Percentiles rank a stretch among this genome's conserved stretches.
phyloP scores from a whole-genome alignment of 73 alveolate genomes.

The Paramecium bursaria region DNA sequence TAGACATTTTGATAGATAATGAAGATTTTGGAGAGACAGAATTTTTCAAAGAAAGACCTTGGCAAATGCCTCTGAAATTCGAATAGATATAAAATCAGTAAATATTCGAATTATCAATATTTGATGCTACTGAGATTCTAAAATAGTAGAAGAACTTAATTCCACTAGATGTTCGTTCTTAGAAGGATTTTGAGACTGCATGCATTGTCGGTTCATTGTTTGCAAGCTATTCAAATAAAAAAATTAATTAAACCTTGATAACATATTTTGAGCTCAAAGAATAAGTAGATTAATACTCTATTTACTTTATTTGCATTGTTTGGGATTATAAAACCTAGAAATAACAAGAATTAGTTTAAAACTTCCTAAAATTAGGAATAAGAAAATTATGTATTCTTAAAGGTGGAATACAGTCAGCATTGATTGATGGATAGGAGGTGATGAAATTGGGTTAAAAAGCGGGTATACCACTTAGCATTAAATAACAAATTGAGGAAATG shows the following conservation, averaged over 20 bases:
- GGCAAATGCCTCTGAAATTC: slow-evolving; percentile 46
- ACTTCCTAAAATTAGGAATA: not conserved
- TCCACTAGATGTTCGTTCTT: slow-evolving; percentile 16
- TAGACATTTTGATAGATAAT: slow-evolving; percentile 12
- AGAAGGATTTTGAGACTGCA: slow-evolving; percentile 12
- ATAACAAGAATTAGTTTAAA: not conserved
- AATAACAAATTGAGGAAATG: slow-evolving; percentile 26
- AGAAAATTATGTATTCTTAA: not conserved
- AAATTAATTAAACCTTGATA: not conserved
- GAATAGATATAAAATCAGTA: not conserved
- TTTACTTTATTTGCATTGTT: not conserved
- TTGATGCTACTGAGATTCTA: not conserved
- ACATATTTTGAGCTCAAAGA: slow-evolving; percentile 14
- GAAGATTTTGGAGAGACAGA: slow-evolving; percentile 24
- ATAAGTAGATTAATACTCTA: not conserved
- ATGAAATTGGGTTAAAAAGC: not conserved
- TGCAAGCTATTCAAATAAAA: not conserved
- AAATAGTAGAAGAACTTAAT: not conserved
- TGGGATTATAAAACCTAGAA: not conserved
- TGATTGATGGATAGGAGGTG: slow-evolving; percentile 1
- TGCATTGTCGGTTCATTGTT: slow-evolving; percentile 21
- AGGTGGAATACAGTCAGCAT: slow-evolving; percentile 26
- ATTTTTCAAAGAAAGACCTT: slow-evolving; percentile 53
- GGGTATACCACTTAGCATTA: slow-evolving; percentile 5
- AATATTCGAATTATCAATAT: not conserved